phyloP scores from a whole-genome alignment of 306 rosid genomes.

The Corylus americana region DNA sequence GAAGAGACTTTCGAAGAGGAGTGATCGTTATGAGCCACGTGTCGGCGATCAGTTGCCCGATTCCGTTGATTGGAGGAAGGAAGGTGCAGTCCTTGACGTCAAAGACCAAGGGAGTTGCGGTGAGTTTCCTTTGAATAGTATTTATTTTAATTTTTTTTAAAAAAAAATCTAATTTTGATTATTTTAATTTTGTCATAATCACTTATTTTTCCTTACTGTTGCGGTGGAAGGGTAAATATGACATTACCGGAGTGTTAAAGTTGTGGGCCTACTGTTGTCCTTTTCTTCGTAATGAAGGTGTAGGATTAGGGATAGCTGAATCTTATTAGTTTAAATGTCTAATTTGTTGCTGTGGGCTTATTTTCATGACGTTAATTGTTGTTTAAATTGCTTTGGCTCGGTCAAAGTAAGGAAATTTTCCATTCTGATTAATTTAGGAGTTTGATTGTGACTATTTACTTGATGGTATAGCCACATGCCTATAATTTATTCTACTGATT shows the following conservation, averaged over 20 bases:
- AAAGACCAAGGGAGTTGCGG: slow-evolving; percentile 96
- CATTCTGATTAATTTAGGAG: background rate
- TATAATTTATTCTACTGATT: too few relatives aligned
- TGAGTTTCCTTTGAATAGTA: slow-evolving; percentile 25
- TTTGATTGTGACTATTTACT: background rate
- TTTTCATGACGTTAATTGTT: too few relatives aligned
- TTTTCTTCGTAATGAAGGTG: too few relatives aligned
- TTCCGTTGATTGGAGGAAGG: slow-evolving; percentile 80
- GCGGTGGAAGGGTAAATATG: background rate
- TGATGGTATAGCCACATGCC: background rate
- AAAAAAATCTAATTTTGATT: background rate
- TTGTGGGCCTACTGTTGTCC: too few relatives aligned
- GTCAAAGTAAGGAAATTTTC: too few relatives aligned
- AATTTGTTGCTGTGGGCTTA: too few relatives aligned
- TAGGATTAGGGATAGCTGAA: too few relatives aligned
- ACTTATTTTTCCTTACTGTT: background rate
- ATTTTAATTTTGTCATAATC: background rate
- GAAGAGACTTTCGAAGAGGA: slow-evolving; percentile 39
- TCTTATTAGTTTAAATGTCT: too few relatives aligned
- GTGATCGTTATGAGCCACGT: slow-evolving; percentile 59
- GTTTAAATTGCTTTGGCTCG: too few relatives aligned
- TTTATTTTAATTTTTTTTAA: background rate
- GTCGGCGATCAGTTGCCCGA: slow-evolving; percentile 74
- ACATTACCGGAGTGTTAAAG: too few relatives aligned
- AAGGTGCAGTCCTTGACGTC: slow-evolving; percentile 70